Conservation (phyloP, 257 asterid species). For the Pogostemon cablin region DNA sequence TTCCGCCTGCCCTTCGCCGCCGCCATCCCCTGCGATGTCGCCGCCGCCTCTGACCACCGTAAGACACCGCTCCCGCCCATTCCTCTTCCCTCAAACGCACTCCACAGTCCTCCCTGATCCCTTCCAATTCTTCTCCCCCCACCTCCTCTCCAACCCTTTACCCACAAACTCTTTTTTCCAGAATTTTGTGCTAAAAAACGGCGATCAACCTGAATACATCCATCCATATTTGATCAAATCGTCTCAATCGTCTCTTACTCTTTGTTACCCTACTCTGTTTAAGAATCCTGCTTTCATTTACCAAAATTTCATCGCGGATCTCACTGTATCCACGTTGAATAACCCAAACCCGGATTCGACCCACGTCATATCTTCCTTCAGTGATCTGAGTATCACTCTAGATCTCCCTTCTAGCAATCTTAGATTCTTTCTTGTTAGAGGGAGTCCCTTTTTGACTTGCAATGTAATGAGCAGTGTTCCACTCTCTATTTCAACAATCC, state of each 20-base stretch:
- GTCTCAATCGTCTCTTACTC: constrained; percentile 52
- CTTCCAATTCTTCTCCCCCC: constrained; percentile 60
- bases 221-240: constrained; percentile 83
- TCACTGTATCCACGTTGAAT: constrained; percentile 53
- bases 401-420: constrained; percentile 74
- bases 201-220: constrained; percentile 86
- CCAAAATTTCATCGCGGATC: constrained; percentile 64
- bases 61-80: constrained; percentile 43
- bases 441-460: constrained; percentile 85
- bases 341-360: constrained; percentile 47
- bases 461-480: constrained; percentile 40
- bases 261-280: constrained; percentile 71
- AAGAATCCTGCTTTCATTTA: constrained; percentile 59
- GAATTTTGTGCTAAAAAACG: constrained; percentile 73
- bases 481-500: constrained; percentile 76
- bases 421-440: constrained; percentile 76
- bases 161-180: constrained; percentile 95
- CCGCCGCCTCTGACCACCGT: constrained; percentile 38
- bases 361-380: constrained; percentile 68
- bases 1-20: constrained; percentile 33
- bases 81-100: constrained; percentile 66
- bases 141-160: constrained; percentile 67
- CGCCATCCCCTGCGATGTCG: constrained; percentile 34
- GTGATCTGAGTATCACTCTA: constrained; percentile 74
- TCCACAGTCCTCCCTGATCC: constrained; percentile 92